Percentiles rank a stretch among this genome's conserved stretches.
These are phyloP conservation scores for Lupinus albus DNA, from an alignment of 306 rosid genomes.

Conservation along the genomic window DNA sequence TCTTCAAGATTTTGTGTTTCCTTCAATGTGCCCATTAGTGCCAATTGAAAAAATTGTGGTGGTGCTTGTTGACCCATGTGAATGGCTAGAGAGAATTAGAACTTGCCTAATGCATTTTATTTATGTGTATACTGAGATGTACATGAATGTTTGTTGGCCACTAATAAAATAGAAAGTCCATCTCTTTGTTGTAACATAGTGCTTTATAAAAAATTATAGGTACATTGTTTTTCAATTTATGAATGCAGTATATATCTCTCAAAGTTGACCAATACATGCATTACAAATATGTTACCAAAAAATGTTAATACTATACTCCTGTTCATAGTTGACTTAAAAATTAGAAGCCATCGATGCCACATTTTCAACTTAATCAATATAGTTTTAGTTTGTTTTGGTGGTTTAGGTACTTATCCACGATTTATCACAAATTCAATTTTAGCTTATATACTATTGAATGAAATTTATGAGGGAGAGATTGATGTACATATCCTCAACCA, in stretches of 20 bases:
- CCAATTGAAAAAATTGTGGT: slow-evolving; percentile 15
- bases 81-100: slow-evolving; percentile 15
- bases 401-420: background rate
- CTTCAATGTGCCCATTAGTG: no score
- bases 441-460: background rate
- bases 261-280: slow-evolving; percentile 38
- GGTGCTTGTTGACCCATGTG: slow-evolving; percentile 34
- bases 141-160: slow-evolving; percentile 43
- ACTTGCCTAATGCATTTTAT: slow-evolving; percentile 5
- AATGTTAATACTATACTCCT: slow-evolving; percentile 1
- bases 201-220: slow-evolving; percentile 27
- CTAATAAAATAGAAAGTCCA: slow-evolving; percentile 25
- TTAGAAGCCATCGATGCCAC: background rate
- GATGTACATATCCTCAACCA: background rate
- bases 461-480: slow-evolving; percentile 3
- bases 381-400: slow-evolving; percentile 18
- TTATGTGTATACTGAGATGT: slow-evolving; percentile 8
- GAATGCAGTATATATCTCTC: slow-evolving; percentile 24
- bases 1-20: background rate
- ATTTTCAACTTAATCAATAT: background rate
- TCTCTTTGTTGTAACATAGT: slow-evolving; percentile 39
- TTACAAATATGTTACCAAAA: background rate
- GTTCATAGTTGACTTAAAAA: slow-evolving; percentile 1
- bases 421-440: background rate
- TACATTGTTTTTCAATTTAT: slow-evolving; percentile 14